Evolutionary conservation across 768 basidiomycete genomes (phyloP).

Genomic region (Leccinum pellstonianum): DNA sequence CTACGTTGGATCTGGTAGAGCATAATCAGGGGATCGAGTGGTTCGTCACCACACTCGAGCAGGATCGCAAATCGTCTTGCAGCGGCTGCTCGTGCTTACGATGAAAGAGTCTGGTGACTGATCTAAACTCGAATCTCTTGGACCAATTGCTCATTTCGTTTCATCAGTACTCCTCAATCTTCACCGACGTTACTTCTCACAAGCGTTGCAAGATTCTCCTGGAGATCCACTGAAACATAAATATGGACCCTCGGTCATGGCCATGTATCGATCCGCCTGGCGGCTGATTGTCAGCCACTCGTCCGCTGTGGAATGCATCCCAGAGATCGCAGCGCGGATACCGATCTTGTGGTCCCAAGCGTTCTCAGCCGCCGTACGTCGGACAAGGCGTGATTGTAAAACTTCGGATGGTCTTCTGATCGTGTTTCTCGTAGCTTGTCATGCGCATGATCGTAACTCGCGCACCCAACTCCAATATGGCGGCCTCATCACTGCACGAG

Average conservation of each 20-base stretch:
- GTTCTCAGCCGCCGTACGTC: slow-evolving; percentile 61
- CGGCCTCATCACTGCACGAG: slow-evolving; percentile 47
- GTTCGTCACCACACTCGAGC: slow-evolving; percentile 6
- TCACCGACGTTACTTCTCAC: slow-evolving; percentile 67
- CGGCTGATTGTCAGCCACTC: slow-evolving; percentile 53
- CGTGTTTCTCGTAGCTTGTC: slow-evolving; percentile 43
- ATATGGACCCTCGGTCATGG: slow-evolving; percentile 68
- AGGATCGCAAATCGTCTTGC: slow-evolving; percentile 32
- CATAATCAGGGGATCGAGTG: too few relatives aligned
- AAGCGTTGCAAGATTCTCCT: slow-evolving; percentile 60
- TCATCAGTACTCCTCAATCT: slow-evolving; percentile 58
- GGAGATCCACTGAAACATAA: slow-evolving; percentile 56
- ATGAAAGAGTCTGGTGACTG: slow-evolving; percentile 50
- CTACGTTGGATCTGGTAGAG: too few relatives aligned
- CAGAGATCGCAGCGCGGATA: slow-evolving; percentile 44
- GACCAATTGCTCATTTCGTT: background rate
- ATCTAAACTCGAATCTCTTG: background rate
- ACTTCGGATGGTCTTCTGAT: background rate
- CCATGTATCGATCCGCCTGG: slow-evolving; percentile 72
- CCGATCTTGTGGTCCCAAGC: slow-evolving; percentile 64
- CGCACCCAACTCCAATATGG: slow-evolving; percentile 49
- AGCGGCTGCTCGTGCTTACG: slow-evolving; percentile 44
- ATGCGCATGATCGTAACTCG: slow-evolving; percentile 55
- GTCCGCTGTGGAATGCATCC: slow-evolving; percentile 40
- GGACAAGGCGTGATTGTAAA: background rate